Conservation (phyloP, 176 grass and related monocot genomes). For the Secale cereale region DNA sequence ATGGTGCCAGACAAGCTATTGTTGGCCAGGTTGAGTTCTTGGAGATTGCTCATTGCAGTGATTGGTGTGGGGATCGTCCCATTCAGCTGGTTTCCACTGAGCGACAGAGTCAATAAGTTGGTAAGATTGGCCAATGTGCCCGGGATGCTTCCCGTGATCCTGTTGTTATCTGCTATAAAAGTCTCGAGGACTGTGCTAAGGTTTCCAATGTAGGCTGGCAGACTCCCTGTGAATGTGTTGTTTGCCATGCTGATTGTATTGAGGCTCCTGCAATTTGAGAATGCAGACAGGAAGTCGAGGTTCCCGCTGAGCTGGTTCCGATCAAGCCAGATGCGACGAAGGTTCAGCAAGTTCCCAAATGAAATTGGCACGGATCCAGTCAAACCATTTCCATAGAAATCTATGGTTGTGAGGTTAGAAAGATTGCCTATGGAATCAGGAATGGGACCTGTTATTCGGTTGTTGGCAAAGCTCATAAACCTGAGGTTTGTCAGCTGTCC, state of each 20-base stretch:
- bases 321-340: background rate
- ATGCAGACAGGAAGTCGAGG: slow-evolving; percentile 23
- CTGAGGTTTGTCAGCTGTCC: background rate
- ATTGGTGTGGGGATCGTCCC: slow-evolving; percentile 31
- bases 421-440: slow-evolving; percentile 34
- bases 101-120: slow-evolving; percentile 10
- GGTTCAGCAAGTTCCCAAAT: slow-evolving; percentile 30
- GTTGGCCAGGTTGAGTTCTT: slow-evolving; percentile 27
- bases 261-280: slow-evolving; percentile 29
- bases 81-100: slow-evolving; percentile 32
- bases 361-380: slow-evolving; percentile 34
- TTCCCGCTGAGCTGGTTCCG: slow-evolving; percentile 30
- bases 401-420: slow-evolving; percentile 5
- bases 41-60: slow-evolving; percentile 18
- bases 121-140: slow-evolving; percentile 24
- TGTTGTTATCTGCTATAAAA: slow-evolving; percentile 2
- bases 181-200: background rate
- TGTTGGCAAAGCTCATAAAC: slow-evolving; percentile 26
- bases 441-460: slow-evolving; percentile 36
- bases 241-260: background rate
- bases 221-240: slow-evolving; percentile 9
- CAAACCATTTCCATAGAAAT: background rate
- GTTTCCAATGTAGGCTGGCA: slow-evolving; percentile 23
- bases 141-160: slow-evolving; percentile 29
- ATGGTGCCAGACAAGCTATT: slow-evolving; percentile 28